Percentiles rank a stretch among this genome's conserved stretches.
phyloP scores from a whole-genome alignment of 2,329 filamentous ascomycete species.

The Aureobasidium mangrovei region DNA sequence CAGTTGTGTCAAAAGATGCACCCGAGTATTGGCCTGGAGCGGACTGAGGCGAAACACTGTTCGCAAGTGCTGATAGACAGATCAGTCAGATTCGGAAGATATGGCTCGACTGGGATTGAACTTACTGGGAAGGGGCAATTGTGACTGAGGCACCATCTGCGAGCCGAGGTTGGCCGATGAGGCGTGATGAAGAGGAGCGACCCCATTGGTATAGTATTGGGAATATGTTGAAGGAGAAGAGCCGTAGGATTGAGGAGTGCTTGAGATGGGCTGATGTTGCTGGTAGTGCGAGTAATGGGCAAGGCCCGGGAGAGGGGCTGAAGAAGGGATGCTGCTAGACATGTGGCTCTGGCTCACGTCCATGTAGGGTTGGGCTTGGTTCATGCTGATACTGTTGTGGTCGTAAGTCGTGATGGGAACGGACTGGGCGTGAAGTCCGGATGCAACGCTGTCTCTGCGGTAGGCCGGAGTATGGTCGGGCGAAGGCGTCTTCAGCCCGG shows the following conservation, averaged over 20 bases:
- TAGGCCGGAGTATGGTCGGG: slow-evolving; percentile 49
- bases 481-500: slow-evolving; percentile 68
- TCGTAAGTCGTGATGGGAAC: slow-evolving; percentile 15
- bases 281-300: slow-evolving; percentile 66
- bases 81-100: neutral
- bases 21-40: slow-evolving; percentile 26
- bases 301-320: slow-evolving; percentile 56
- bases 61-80: slow-evolving; percentile 6
- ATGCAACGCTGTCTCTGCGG: slow-evolving; percentile 19
- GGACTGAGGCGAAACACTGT: slow-evolving; percentile 18
- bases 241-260: slow-evolving; percentile 25
- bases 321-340: slow-evolving; percentile 13
- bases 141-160: slow-evolving; percentile 61
- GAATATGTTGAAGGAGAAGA: slow-evolving; percentile 65
- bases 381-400: slow-evolving; percentile 54
- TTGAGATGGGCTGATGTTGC: slow-evolving; percentile 49
- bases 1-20: slow-evolving; percentile 62
- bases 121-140: slow-evolving; percentile 46
- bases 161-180: slow-evolving; percentile 62
- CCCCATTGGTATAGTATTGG: slow-evolving; percentile 69
- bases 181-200: slow-evolving; percentile 71
- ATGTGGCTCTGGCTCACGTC: slow-evolving; percentile 41
- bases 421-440: slow-evolving; percentile 12
- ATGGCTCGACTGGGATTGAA: slow-evolving; percentile 14
- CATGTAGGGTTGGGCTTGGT: slow-evolving; percentile 72